A percentile compares a stretch with the other conserved stretches of the same genome.
These are phyloP conservation scores for Quillaja saponaria DNA, from an alignment of 306 rosid genomes.

Conservation along the genomic window DNA sequence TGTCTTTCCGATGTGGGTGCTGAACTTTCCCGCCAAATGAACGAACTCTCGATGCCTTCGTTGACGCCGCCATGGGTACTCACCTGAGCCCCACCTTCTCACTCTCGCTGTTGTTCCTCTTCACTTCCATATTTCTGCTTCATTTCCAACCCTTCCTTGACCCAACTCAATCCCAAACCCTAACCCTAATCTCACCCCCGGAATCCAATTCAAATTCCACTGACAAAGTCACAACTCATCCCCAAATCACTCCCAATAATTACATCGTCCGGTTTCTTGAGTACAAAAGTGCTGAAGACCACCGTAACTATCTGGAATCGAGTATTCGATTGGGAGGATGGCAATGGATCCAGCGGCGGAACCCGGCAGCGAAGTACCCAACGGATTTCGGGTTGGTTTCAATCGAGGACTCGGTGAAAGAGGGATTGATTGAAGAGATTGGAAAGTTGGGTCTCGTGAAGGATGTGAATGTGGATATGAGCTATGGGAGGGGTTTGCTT, in stretches of 20 bases:
- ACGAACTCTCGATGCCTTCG: conserved; percentile 14
- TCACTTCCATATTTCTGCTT: conserved; percentile 42
- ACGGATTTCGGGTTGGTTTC: conserved; percentile 89
- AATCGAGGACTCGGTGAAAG: conserved; percentile 49
- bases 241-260: conserved; percentile 38
- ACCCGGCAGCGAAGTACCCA: conserved; percentile 73
- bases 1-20: conserved; percentile 23
- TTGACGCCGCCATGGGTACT: conserved; percentile 39
- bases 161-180: conserved; percentile 38
- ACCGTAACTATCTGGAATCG: conserved; percentile 58
- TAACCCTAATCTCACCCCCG: conserved; percentile 26
- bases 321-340: conserved; percentile 56
- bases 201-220: conserved; percentile 17
- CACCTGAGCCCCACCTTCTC: conserved; percentile 27
- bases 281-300: conserved; percentile 58
- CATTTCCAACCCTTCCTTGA: conserved; percentile 29
- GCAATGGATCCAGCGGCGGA: conserved; percentile 84
- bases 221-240: conserved; percentile 19
- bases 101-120: conserved; percentile 38
- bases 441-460: conserved; percentile 58
- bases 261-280: conserved; percentile 71
- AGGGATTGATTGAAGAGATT: conserved; percentile 45
- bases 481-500: conserved; percentile 65
- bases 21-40: conserved; percentile 58
- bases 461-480: conserved; percentile 72